Evolutionary conservation across 768 basidiomycete species (phyloP), one percentile per base, ranked within the genome.

Genomic region (Russula ochroleuca): DNA sequence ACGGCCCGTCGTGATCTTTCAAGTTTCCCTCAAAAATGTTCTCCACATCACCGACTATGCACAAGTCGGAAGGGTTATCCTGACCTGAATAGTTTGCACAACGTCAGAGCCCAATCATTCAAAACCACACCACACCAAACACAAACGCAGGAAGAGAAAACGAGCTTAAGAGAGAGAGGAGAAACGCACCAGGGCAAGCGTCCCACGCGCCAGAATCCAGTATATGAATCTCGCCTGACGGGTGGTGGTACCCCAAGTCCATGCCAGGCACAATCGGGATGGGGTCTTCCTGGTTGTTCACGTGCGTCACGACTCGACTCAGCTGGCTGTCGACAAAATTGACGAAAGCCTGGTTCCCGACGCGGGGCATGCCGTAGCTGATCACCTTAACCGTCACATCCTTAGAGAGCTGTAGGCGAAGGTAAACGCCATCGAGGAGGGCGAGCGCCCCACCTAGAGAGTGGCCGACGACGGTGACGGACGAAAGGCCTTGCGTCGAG

Each of bases 171-270:
- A n/a, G n/a, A n/a, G n/a, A n/a, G n/a, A n/a, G n/a, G n/a, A n/a
- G n/a, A n/a, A n/a, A n/a, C n/a, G n/a, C n/a, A 5, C 86, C 83
- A 9, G 84, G 79, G 65, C 86, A 88, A 7, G 73, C 63, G 25
- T 78, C 72, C 86, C 86, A 89, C 19, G 74, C 71, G 0, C 75
- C 77, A 4, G 75, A 76, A 33, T 74, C 75, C 41, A 80, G 77
- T 67, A 78, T 76, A 62, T 78, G 77, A 5, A 74, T 65, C 68
- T 78, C 77, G 4, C 74, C 76, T 17, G 70, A 70, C 5, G 79
- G 77, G 50, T 84, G 83, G 58, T 72, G 74, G 68, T 73, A 85
- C 3, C 79, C 81, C 14, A 81, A 72, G 65, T 74, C 72, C 38
- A 65, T 71, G 11, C 77, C 77, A n/a, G 71, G 67, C 10, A 70